Percentiles rank a stretch among this genome's conserved stretches.
phyloP scores from a whole-genome alignment of 2,329 filamentous ascomycete genomes.

The Trichoderma sp. region DNA sequence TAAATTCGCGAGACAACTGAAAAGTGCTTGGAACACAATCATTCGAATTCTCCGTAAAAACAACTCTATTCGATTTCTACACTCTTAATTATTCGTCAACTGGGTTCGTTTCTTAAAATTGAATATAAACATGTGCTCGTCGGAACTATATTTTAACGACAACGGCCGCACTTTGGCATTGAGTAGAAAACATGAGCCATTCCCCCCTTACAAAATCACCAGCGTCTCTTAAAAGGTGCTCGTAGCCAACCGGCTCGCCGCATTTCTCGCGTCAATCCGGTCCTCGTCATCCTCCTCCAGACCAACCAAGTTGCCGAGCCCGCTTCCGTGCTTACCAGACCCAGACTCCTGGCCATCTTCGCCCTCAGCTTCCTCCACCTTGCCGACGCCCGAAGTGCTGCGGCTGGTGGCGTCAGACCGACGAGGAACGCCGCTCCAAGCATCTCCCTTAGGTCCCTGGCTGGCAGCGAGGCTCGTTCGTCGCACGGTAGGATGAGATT shows the following conservation, averaged over 20 bases:
- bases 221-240: conserved; percentile 71
- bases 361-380: conserved; percentile 59
- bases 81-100: neutral
- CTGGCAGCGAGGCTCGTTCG: conserved; percentile 77
- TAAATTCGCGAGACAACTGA: neutral
- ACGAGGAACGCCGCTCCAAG: conserved; percentile 92
- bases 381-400: conserved; percentile 64
- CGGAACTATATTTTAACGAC: neutral
- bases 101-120: neutral
- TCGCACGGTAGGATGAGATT: conserved; percentile 74
- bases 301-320: conserved; percentile 47
- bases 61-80: neutral
- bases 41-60: neutral
- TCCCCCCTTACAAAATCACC: neutral
- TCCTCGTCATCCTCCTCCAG: conserved; percentile 87
- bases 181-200: neutral
- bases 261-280: conserved; percentile 90
- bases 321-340: conserved; percentile 38
- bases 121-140: conserved; percentile 9
- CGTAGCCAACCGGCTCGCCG: conserved; percentile 86
- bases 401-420: conserved; percentile 75
- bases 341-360: conserved; percentile 43
- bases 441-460: conserved; percentile 95
- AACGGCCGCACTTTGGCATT: neutral
- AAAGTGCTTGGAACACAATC: neutral